Evolutionary conservation across 768 basidiomycete species (phyloP).

Genomic region (Boletales sp.): DNA sequence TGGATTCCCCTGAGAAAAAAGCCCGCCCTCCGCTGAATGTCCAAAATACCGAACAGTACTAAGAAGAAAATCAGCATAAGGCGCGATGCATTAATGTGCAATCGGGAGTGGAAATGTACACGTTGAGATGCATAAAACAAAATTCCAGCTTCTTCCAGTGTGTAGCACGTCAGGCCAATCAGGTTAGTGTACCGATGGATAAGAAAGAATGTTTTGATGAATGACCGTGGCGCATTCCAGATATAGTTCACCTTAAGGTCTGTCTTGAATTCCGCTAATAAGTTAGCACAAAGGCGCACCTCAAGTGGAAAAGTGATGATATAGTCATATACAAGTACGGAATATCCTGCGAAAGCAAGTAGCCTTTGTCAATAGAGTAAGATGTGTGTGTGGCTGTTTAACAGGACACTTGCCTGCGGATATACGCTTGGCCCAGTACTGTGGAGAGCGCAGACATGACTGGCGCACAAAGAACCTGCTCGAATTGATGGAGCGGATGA

Average conservation of each 20-base stretch:
- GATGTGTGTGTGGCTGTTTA: too few species aligned
- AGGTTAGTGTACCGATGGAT: constrained; percentile 12
- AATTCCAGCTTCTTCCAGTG: constrained; percentile 6
- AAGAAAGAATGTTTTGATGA: constrained; percentile 5
- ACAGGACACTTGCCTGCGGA: constrained; percentile 12
- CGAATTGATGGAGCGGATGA: too few species aligned
- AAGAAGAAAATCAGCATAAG: neutral
- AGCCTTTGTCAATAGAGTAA: neutral
- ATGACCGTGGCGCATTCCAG: constrained; percentile 6
- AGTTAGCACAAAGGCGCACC: neutral
- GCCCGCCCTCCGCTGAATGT: neutral
- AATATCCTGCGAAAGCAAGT: constrained; percentile 1
- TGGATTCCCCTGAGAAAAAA: neutral
- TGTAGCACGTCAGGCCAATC: constrained; percentile 1
- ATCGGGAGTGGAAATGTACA: neutral
- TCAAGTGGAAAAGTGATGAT: constrained; percentile 10
- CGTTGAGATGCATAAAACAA: neutral
- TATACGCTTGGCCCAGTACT: constrained; percentile 5
- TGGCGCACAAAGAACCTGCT: too few species aligned
- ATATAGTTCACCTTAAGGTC: neutral
- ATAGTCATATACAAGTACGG: constrained; percentile 9
- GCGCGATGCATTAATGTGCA: neutral
- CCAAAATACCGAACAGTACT: neutral
- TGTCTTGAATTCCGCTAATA: neutral
- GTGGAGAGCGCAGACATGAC: neutral